Evolutionary conservation across 2,329 filamentous ascomycete genomes (phyloP), one percentile per base, ranked within the genome.

Genomic region (Emmonsiellopsis sp.): DNA sequence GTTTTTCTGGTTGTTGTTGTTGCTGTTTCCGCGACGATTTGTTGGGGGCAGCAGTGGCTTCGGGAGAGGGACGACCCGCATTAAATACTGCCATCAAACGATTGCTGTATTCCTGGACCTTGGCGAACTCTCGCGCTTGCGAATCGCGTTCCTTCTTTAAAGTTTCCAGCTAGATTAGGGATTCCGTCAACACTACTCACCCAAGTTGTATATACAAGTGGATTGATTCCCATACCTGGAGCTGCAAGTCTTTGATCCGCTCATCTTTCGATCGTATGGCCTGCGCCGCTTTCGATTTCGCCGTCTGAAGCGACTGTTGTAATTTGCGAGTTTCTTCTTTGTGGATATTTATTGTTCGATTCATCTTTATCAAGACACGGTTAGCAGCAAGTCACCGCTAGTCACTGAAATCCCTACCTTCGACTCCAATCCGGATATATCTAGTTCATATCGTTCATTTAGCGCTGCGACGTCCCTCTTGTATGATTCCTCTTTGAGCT

Each of bases 51-150:
- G 16, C 20, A 3, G 13, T 30, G 10, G 16, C 30, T 34, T 47
- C 26, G 13, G 13, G 16, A n/a, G 20, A n/a, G 10, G 42, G 13
- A 13, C 13, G 13, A 9, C 26, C 44, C 30, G 30, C 49, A 6
- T 34, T 42, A 26, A 55, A 52, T 20, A 71, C 67, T 13, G 59
- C 61, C 68, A 72, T 71, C 4, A 71, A 54, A 10, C 66, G 63
- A 11, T 64, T 60, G 20, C 70, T 71, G 45, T 71, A 66, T 51
- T 71, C 66, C 50, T 70, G 69, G 1, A 68, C 69, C 53, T 70
- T 68, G 1, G 65, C 68, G 37, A 71, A 70, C 52, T 72, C 68
- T 8, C 66, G 64, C 16, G 68, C 67, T 56, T 71, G 71, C 8
- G 64, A 59, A 16, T 67, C 62, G 40, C 67, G 62, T 49, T 70